Base-by-base conservation (phyloP, 768 basidiomycete species). In the Tricholoma sp. region DNA sequence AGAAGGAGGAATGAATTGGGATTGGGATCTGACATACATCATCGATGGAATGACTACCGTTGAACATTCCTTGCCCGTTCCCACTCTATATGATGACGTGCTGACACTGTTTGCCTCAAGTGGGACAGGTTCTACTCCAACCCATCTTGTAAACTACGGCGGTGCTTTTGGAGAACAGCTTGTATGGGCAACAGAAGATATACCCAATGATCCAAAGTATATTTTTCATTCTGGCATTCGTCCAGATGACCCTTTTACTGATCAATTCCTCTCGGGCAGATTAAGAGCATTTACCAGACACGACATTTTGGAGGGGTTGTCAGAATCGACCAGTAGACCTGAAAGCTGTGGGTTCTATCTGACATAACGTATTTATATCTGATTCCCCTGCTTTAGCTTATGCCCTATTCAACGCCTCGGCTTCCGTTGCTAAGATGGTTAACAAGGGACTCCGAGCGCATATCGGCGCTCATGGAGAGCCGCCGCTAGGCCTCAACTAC, bases 21-120 rank as follows among this genome's bases (percentile, higher is more conserved):
- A 90, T 63, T 90, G 88, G 88, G 87, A 89, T 62, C 68, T 83
- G 61, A 88, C 88, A 0, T 90, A 89, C 61, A 88, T 89, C 55
- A 71, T 88, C n/a, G 88, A 90, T 63, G 88, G 88, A 83, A 35
- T 35, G 34, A 88, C 88, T 1, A 88, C 88, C 1, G 71, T 89
- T 9, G 88, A 89, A 66, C 87, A 89, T 61, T 75, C 86, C 19
- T 67, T 89, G 37, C 88, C 88, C 5, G 74, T 88, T 1, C 81
- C 88, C 1, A 69, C 69, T 9, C 73, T 89, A 3, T 89, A 83
- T 61, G 86, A 88, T 19, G 88, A 89, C 60, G 73, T 89, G 50
- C 63, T 84, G 22, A 84, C 74, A 0, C 72, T 90, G 11, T 89
- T 76, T 63, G 81, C 82, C 3, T 55, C 74, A 64, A 89, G 87